Evolutionary conservation across 2,329 filamentous ascomycete species (phyloP), one percentile per base, ranked within the genome.

Genomic region (Alternaria novae-zelandiae): DNA sequence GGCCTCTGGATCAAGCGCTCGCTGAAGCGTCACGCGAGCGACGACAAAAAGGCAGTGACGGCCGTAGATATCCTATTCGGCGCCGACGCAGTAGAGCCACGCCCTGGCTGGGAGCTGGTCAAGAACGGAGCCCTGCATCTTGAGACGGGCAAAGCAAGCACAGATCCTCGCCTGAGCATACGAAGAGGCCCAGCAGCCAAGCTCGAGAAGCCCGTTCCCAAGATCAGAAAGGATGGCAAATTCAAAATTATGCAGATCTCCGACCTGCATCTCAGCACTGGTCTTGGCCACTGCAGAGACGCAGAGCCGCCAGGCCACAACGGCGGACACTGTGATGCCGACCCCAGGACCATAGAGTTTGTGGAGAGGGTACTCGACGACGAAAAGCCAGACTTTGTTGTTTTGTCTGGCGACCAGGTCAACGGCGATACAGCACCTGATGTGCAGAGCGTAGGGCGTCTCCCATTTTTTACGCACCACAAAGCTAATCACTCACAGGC

Each of bases 161-260:
- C 90, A 23, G 89, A 91, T 67, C 89, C 92, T 21, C 90, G 94
- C 64, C 79, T 99, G 59, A 96, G 89, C 25, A 85, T 97, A 54
- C 88, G 93, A 54, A 88, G 92, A 71, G 95, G 96, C 3, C 83
- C 85, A 55, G 87, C 88, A 21, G 82, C 84, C 21, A 87, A 90
- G 68, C 79, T 86, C 36, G 86, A 89, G 73, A 94, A 90, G 78
- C 91, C 92, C 1, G 83, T 88, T 43, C 92, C 91, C 11, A 88
- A 92, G 62, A 93, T 99, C 67, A 87, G 88, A 46, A 93, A 96
- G 65, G 93, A 96, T 77, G 96, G 95, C 28, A 93, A 91, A 72
- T 98, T 98, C 84, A 98, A 98, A 84, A 97, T 99, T 68, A 89
- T 99, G 86, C 96, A 99, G 81, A 85, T 97, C 59, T 91, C 94